Conservation (phyloP, 345 rosid genomes). For the Trapa incisa region DNA sequence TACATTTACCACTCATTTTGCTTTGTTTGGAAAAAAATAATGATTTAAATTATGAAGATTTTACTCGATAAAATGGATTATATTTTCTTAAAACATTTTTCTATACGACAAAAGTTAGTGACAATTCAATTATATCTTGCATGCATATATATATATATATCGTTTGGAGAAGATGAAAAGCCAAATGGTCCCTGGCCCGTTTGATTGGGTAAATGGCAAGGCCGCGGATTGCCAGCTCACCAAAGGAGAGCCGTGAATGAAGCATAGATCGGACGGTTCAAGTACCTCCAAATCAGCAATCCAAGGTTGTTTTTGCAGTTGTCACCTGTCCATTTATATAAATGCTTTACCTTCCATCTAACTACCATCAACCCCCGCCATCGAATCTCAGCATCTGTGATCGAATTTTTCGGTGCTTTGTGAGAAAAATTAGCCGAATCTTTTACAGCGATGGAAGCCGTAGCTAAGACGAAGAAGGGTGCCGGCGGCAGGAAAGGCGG, state of each 20-base stretch:
- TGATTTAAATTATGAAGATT: too few relatives aligned
- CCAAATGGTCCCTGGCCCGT: background rate
- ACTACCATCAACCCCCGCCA: background rate
- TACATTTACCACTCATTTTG: too few relatives aligned
- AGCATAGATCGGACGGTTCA: slow-evolving; percentile 11
- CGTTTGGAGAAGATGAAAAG: too few relatives aligned
- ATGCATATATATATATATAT: too few relatives aligned
- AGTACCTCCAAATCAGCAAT: background rate
- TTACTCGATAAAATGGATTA: too few relatives aligned
- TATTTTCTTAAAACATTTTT: too few relatives aligned
- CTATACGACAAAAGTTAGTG: too few relatives aligned
- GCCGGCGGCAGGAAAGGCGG: slow-evolving; percentile 60
- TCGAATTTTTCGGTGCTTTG: background rate
- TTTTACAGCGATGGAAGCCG: slow-evolving; percentile 32
- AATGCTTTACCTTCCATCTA: background rate
- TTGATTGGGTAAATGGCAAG: slow-evolving; percentile 2
- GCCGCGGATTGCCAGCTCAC: slow-evolving; percentile 16
- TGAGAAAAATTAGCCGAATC: background rate
- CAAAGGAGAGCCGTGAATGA: slow-evolving; percentile 1
- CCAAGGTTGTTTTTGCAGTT: background rate
- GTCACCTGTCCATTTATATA: slow-evolving; percentile 5
- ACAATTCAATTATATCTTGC: too few relatives aligned
- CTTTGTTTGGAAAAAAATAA: too few relatives aligned
- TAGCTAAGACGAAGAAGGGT: slow-evolving; percentile 47
- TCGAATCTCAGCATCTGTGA: background rate